Conservation (phyloP, 805 yeast species). For the Jamesozyma gamospora region DNA sequence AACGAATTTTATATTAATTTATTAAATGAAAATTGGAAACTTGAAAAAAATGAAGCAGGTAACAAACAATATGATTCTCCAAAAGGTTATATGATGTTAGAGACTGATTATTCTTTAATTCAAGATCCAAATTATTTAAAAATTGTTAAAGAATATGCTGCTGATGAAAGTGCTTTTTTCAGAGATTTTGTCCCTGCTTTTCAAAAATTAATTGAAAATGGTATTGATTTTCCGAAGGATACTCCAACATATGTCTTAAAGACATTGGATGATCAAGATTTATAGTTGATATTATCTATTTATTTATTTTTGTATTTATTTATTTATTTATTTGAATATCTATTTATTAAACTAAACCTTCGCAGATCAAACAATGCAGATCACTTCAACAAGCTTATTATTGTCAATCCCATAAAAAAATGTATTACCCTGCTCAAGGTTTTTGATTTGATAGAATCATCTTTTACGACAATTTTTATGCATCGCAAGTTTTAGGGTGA, state of each 20-base stretch:
- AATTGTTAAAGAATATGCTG: constrained; percentile 61
- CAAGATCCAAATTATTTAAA: constrained; percentile 48
- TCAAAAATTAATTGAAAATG: constrained; percentile 64
- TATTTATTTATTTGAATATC: background rate
- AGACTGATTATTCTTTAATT: constrained; percentile 65
- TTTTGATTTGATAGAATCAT: too few species aligned
- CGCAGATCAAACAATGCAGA: too few species aligned
- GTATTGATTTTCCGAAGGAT: constrained; percentile 51
- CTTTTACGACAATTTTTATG: too few species aligned
- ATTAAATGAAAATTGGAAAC: constrained; percentile 43
- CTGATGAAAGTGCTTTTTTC: constrained; percentile 52
- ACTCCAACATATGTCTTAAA: constrained; percentile 39
- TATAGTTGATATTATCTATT: constrained; percentile 2
- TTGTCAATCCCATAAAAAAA: too few species aligned
- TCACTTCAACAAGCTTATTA: background rate
- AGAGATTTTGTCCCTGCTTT: constrained; percentile 57
- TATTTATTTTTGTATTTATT: background rate
- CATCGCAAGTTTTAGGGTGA: too few species aligned
- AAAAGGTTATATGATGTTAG: constrained; percentile 74
- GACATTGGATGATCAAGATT: constrained; percentile 61
- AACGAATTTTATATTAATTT: constrained; percentile 62
- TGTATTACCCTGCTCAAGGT: too few species aligned
- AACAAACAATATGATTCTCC: constrained; percentile 55
- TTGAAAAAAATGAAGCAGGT: constrained; percentile 49
- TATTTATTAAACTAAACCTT: background rate